phyloP scores from a whole-genome alignment of 257 asterid genomes.

The Verbena officinalis region DNA sequence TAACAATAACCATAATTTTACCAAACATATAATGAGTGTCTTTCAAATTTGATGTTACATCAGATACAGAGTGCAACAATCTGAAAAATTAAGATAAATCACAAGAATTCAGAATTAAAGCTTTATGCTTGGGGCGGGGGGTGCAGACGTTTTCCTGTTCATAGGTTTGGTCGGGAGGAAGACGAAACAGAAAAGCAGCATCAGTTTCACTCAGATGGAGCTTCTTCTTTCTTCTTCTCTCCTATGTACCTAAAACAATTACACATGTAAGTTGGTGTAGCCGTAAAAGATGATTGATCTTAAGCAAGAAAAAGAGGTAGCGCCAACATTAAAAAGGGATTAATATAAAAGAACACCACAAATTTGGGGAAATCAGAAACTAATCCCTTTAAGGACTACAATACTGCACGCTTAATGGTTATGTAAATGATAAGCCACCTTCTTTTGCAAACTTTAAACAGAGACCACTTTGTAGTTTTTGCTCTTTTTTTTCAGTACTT shows the following conservation, averaged over 20 bases:
- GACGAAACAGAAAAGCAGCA: conserved; percentile 5
- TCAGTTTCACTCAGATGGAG: conserved; percentile 26
- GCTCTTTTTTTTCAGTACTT: too few species aligned
- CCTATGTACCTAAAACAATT: conserved; percentile 50
- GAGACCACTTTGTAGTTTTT: too few species aligned
- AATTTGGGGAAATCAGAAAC: not conserved
- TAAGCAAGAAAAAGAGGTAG: not conserved
- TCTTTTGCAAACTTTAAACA: too few species aligned
- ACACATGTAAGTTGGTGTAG: not conserved
- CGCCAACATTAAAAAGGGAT: not conserved
- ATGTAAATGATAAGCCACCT: conserved; percentile 4
- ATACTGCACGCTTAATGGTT: not conserved
- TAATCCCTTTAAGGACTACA: not conserved
- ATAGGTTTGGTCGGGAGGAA: not conserved
- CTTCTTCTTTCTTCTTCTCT: conserved; percentile 50
- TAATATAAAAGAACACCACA: not conserved
- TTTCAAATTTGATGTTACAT: conserved; percentile 10
- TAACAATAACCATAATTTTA: not conserved
- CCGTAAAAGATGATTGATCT: not conserved
- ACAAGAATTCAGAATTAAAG: conserved; percentile 17
- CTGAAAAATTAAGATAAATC: conserved; percentile 16
- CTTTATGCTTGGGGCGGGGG: not conserved
- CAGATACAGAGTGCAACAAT: conserved; percentile 4
- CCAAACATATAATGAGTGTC: not conserved
- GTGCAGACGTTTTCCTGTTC: too few species aligned